These are phyloP conservation scores for Neurospora sp. DNA, from an alignment of 495 filamentous ascomycete genomes.

Conservation along the genomic window DNA sequence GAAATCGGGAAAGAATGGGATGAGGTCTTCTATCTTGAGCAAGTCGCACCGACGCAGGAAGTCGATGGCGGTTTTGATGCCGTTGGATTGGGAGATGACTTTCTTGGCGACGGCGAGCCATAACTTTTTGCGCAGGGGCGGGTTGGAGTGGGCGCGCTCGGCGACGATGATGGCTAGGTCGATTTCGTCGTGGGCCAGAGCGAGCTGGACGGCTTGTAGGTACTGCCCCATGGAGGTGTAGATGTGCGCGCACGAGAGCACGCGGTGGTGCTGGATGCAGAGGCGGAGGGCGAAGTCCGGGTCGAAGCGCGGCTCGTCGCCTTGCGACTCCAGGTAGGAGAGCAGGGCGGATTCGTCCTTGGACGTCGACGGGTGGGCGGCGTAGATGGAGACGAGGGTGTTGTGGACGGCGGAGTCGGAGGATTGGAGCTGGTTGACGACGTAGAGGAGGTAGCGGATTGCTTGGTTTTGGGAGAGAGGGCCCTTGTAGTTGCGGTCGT, in stretches of 20 bases:
- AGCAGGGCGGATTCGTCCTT: slow-evolving; percentile 75
- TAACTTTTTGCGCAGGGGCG: slow-evolving; percentile 78
- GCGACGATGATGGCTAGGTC: slow-evolving; percentile 83
- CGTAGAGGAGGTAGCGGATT: slow-evolving; percentile 84
- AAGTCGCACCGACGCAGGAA: slow-evolving; percentile 87
- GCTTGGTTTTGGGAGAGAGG: slow-evolving; percentile 75
- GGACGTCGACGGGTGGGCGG: slow-evolving; percentile 67
- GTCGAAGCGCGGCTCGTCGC: slow-evolving; percentile 65
- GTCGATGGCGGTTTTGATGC: slow-evolving; percentile 91
- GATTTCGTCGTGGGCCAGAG: slow-evolving; percentile 76
- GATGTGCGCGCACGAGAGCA: slow-evolving; percentile 89
- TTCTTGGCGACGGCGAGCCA: slow-evolving; percentile 92
- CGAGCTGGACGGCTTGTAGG: slow-evolving; percentile 81
- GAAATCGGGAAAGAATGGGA: slow-evolving; percentile 97
- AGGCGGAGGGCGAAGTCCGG: slow-evolving; percentile 94
- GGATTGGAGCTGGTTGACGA: slow-evolving; percentile 78
- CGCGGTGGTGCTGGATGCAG: slow-evolving; percentile 85
- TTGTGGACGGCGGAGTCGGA: slow-evolving; percentile 91
- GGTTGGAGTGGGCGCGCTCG: slow-evolving; percentile 71
- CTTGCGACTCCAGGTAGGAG: slow-evolving; percentile 72
- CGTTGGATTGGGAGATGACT: slow-evolving; percentile 67
- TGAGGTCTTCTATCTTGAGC: slow-evolving; percentile 88
- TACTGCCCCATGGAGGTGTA: slow-evolving; percentile 94
- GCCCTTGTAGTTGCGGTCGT: slow-evolving; percentile 64
- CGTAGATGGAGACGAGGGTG: slow-evolving; percentile 92